phyloP scores from a whole-genome alignment of 2,329 filamentous ascomycete genomes.

The Epichloe glyceriae region DNA sequence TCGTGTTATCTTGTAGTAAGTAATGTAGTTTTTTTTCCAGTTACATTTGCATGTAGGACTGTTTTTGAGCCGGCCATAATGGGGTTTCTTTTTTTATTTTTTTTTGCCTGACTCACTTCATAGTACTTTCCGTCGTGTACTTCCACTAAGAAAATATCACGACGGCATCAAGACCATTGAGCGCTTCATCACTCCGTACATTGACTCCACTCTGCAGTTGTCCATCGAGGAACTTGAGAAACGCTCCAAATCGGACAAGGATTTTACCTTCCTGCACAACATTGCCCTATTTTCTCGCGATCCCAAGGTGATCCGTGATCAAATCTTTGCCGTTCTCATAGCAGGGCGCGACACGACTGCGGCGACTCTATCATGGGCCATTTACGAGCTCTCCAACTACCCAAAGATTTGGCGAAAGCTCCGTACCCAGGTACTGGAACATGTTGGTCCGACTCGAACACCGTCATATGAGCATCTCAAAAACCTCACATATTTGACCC shows the following conservation, averaged over 20 bases:
- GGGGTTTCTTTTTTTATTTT: too few species aligned
- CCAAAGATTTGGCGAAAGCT: conserved; percentile 56
- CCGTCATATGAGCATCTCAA: conserved; percentile 74
- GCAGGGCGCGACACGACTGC: conserved; percentile 85
- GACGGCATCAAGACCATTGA: conserved; percentile 56
- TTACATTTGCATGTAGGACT: too few species aligned
- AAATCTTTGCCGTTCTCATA: conserved; percentile 69
- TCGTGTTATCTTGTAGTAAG: conserved; percentile 6
- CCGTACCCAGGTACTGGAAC: conserved; percentile 54
- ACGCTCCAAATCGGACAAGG: conserved; percentile 51
- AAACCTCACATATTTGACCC: conserved; percentile 68
- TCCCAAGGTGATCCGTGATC: conserved; percentile 63
- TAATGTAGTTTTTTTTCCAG: too few species aligned
- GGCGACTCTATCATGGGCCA: conserved; percentile 62
- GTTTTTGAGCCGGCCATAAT: too few species aligned
- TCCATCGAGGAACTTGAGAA: conserved; percentile 58
- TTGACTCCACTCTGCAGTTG: conserved; percentile 58
- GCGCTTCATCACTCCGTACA: conserved; percentile 63
- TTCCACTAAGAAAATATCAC: conserved; percentile 38
- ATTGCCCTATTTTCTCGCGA: conserved; percentile 69
- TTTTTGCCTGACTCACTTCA: too few species aligned
- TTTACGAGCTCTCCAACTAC: conserved; percentile 68
- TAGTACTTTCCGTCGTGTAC: too few species aligned
- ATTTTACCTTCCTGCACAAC: conserved; percentile 78
- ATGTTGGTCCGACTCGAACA: conserved; percentile 47